Evolutionary conservation across 441 rosid species (phyloP), one percentile per base, ranked within the genome.

Genomic region (Euphorbia schlechtendalii): DNA sequence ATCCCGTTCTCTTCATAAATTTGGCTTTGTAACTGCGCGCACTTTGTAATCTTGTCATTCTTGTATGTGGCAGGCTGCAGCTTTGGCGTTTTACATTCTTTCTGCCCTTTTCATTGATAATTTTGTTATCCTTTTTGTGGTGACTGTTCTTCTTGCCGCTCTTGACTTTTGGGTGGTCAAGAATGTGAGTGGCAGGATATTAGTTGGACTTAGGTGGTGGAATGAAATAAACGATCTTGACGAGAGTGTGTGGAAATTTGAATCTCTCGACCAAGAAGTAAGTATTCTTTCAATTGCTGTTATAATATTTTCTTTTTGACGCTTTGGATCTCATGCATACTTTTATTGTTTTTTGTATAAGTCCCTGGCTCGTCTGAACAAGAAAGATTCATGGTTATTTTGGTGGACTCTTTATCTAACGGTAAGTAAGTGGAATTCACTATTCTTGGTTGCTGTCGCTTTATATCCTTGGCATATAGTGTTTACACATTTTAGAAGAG

Each of bases 171-270:
- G 98, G 98, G 99, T 95, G 9, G 96, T 95, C 69, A 95, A 95
- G 83, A 95, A 95, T 76, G 95, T 92, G 13, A 95, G 98, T 76
- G 99, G 99, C 58, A 96, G 99, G 61, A 95, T 95, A 46, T 81
- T 95, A 56, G 99, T 95, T 68, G 98, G 99, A 70, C 81, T 95
- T 74, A 85, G 99, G 82, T 95, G 99, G 99, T 95, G 99, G 99
- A 95, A 95, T 63, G 98, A 95, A 83, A 95, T 92, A 63, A 74
- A 95, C 78, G 98, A 95, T 74, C 80, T 86, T 54, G 99, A 91
- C 63, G 98, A 95, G 83, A 95, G 99, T 64, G 96, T 95, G 6
- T 92, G 99, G 98, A 89, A 74, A 74, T 95, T 92, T 59, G 99
- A 95, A 81, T 89, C 90, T 71, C 99, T 95, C 71, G 98, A 92